These are phyloP conservation scores for Neofusicoccum umdonicola DNA, from an alignment of 2,329 filamentous ascomycete genomes.

Conservation along the genomic window DNA sequence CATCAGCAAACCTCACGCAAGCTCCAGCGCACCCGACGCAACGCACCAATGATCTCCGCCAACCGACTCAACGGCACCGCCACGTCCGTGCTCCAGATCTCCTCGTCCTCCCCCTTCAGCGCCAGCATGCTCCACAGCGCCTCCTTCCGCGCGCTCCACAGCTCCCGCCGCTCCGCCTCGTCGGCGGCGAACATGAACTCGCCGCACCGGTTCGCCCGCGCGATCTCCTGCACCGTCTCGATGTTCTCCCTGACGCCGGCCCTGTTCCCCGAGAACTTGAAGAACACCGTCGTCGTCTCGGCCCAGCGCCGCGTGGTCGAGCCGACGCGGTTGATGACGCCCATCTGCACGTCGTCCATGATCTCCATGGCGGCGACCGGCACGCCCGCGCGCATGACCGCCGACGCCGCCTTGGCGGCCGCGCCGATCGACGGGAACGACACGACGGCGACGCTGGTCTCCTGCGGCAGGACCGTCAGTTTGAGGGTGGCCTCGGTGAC, in stretches of 20 bases:
- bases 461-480: conserved; percentile 71
- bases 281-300: conserved; percentile 75
- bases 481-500: conserved; percentile 83
- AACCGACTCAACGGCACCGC: conserved; percentile 59
- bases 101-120: conserved; percentile 53
- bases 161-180: conserved; percentile 52
- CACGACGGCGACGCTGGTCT: conserved; percentile 75
- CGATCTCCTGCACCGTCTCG: conserved; percentile 63
- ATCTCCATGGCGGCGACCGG: conserved; percentile 78
- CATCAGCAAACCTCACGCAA: conserved; percentile 19
- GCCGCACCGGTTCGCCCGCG: conserved; percentile 57
- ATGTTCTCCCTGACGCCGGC: conserved; percentile 70
- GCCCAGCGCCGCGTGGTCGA: conserved; percentile 71
- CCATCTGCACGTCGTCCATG: conserved; percentile 88
- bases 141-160: conserved; percentile 62
- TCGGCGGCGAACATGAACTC: conserved; percentile 56
- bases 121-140: conserved; percentile 61
- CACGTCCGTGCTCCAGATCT: conserved; percentile 62
- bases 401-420: conserved; percentile 70
- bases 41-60: conserved; percentile 59
- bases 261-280: conserved; percentile 79
- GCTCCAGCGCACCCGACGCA: not conserved
- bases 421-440: conserved; percentile 75
- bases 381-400: conserved; percentile 70
- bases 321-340: conserved; percentile 72